Conservation (phyloP, 495 filamentous ascomycete genomes). For the Penicillium verhagenii region DNA sequence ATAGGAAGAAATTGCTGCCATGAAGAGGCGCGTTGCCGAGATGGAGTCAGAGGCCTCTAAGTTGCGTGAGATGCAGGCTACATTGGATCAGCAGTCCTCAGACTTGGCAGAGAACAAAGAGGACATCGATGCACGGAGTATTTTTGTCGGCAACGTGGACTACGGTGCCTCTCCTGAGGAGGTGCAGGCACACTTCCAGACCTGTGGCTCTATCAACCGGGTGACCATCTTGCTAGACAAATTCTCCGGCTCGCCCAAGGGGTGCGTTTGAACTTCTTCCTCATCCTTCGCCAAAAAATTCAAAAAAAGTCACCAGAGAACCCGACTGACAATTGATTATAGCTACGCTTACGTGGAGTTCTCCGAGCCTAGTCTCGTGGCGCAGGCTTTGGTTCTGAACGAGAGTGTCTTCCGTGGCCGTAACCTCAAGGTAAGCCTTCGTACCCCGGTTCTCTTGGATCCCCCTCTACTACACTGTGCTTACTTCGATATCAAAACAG, state of each 20-base stretch:
- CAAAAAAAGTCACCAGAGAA: not conserved
- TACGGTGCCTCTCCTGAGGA: slow-evolving; percentile 98
- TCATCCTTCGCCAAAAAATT: not conserved
- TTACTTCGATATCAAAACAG: slow-evolving; percentile 37
- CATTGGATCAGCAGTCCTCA: slow-evolving; percentile 78
- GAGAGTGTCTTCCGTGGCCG: slow-evolving; percentile 95
- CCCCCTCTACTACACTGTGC: not conserved
- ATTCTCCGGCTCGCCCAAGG: slow-evolving; percentile 97
- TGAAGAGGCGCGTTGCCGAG: slow-evolving; percentile 97
- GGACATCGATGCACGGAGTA: slow-evolving; percentile 90
- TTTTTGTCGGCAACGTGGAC: slow-evolving; percentile 99
- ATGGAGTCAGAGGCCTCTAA: slow-evolving; percentile 99
- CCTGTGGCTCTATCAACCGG: slow-evolving; percentile 94
- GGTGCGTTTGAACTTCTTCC: slow-evolving; percentile 56
- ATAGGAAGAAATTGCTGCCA: slow-evolving; percentile 92
- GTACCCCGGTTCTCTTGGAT: not conserved
- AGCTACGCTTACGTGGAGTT: slow-evolving; percentile 99
- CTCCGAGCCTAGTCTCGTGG: slow-evolving; percentile 88
- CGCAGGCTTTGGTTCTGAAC: slow-evolving; percentile 90
- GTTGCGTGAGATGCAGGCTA: slow-evolving; percentile 93
- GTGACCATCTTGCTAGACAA: slow-evolving; percentile 98
- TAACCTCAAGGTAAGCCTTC: slow-evolving; percentile 77
- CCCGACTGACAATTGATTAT: slow-evolving; percentile 18
- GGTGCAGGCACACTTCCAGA: slow-evolving; percentile 98
- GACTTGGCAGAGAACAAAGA: slow-evolving; percentile 90